phyloP scores from a whole-genome alignment of 371 early-diverging fungal species.

The Racocetra persica region DNA sequence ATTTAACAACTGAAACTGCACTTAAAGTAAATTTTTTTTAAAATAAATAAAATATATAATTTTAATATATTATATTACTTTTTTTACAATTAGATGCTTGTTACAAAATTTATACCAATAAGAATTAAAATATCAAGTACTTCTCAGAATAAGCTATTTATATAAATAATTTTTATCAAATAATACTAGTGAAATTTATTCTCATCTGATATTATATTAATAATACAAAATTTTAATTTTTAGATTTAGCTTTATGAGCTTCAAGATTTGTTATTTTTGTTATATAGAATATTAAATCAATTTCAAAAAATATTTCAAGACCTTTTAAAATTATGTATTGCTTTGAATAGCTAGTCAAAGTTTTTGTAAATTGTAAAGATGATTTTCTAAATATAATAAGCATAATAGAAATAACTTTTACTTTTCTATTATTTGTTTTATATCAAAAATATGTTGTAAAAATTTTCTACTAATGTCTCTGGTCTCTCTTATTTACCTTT shows the following conservation, averaged over 20 bases:
- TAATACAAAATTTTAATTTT: neutral
- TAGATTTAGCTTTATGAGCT: neutral
- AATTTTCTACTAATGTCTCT: neutral
- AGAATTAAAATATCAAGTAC: neutral
- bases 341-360: neutral
- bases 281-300: neutral
- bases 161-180: neutral
- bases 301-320: neutral
- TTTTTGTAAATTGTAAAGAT: neutral
- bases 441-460: neutral
- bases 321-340: neutral
- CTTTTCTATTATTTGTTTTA: neutral
- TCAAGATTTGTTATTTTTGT: neutral
- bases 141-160: neutral
- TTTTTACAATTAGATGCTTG: neutral
- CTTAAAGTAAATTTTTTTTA: constrained; percentile 1
- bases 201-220: neutral
- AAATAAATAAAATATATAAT: neutral
- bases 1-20: neutral
- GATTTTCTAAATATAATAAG: neutral
- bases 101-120: neutral
- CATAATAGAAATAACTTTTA: neutral
- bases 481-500: constrained; percentile 9
- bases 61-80: no score
- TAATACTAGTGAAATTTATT: no score